Evolutionary conservation across 169 alveolate genomes (phyloP).

Genomic region (Plasmodium malariae): DNA sequence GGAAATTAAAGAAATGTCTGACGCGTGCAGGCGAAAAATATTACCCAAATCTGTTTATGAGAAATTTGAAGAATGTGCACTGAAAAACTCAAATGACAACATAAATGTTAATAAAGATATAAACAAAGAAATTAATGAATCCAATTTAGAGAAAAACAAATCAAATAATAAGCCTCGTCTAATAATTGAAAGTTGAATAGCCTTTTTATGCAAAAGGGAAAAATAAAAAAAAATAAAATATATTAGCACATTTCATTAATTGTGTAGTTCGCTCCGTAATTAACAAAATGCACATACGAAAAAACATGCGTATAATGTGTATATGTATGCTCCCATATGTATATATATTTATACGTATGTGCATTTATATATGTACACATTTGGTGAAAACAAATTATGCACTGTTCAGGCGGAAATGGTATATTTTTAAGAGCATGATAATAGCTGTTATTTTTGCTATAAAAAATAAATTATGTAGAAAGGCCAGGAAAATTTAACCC

Average conservation of each 20-base stretch:
- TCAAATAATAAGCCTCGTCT: conserved; percentile 27
- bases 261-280: background rate
- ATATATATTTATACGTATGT: background rate
- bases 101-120: background rate
- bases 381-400: too few species aligned
- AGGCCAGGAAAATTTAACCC: too few species aligned
- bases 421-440: too few species aligned
- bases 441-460: too few species aligned
- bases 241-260: too few species aligned
- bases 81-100: background rate
- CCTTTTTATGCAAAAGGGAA: background rate
- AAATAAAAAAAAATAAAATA: background rate
- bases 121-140: conserved; percentile 8
- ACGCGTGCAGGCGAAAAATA: conserved; percentile 47
- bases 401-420: too few species aligned
- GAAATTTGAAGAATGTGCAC: background rate
- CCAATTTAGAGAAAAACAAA: conserved; percentile 3
- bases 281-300: background rate
- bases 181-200: background rate
- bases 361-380: too few species aligned
- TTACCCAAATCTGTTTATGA: conserved; percentile 36
- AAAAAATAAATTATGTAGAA: too few species aligned
- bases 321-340: background rate
- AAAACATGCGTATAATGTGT: background rate
- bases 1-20: conserved; percentile 78